Conservation (phyloP, 345 rosid species). For the Melastoma malabathricum region DNA sequence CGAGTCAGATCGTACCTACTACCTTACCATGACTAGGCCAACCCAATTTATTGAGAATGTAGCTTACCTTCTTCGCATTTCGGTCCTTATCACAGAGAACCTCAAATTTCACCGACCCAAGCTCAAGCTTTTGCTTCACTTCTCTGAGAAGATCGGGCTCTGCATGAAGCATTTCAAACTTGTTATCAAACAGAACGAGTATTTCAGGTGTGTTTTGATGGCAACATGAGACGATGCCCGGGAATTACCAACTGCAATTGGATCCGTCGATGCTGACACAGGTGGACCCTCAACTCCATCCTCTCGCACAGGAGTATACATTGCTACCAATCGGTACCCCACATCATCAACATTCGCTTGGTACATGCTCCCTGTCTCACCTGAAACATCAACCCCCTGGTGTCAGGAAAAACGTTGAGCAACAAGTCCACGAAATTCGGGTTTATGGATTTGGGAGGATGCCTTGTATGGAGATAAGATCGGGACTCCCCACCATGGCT, state of each 20-base stretch:
- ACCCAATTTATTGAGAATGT: no score
- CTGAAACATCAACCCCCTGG: constrained; percentile 27
- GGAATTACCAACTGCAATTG: constrained; percentile 69
- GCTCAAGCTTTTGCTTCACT: constrained; percentile 82
- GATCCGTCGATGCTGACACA: constrained; percentile 90
- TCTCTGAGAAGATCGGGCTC: constrained; percentile 88
- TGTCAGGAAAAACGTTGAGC: background rate
- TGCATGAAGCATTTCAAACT: constrained; percentile 17
- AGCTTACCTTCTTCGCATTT: constrained; percentile 55
- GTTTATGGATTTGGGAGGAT: constrained; percentile 3
- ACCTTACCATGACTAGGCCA: no score
- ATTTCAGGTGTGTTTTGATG: no score
- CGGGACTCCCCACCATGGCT: constrained; percentile 96
- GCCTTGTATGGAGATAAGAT: constrained; percentile 92
- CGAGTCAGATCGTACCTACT: background rate
- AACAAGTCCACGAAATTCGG: background rate
- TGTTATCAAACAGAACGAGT: background rate
- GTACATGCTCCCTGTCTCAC: constrained; percentile 86
- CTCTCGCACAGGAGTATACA: constrained; percentile 78
- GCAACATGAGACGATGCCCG: background rate
- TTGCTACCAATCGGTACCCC: constrained; percentile 81
- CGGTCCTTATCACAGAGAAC: constrained; percentile 76
- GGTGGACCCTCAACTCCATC: constrained; percentile 97
- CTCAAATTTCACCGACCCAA: constrained; percentile 91
- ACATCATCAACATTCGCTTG: constrained; percentile 99